phyloP scores from a whole-genome alignment of 371 early-diverging fungal genomes.

The Apophysomyces variabilis region DNA sequence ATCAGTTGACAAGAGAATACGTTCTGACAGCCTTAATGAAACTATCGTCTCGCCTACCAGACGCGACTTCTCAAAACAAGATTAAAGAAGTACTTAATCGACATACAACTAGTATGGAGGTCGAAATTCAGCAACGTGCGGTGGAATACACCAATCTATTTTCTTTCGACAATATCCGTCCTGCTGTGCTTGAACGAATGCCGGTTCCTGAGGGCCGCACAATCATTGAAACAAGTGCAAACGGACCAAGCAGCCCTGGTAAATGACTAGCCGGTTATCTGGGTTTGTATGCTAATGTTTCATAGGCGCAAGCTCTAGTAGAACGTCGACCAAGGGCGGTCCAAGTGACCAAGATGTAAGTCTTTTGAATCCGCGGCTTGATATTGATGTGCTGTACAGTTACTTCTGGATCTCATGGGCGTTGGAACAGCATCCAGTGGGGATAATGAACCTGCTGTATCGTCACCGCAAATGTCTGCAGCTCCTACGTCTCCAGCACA shows the following conservation, averaged over 20 bases:
- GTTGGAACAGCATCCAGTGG: conserved; percentile 61
- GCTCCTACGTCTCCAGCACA: conserved; percentile 30
- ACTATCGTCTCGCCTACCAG: conserved; percentile 78
- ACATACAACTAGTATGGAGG: conserved; percentile 76
- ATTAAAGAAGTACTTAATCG: conserved; percentile 65
- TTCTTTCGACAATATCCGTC: conserved; percentile 73
- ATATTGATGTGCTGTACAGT: conserved; percentile 26
- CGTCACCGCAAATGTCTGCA: conserved; percentile 31
- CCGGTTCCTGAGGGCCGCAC: conserved; percentile 81
- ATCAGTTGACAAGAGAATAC: conserved; percentile 80
- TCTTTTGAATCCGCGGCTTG: neutral
- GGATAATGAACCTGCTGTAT: conserved; percentile 32
- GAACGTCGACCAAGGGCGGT: conserved; percentile 41
- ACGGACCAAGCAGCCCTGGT: conserved; percentile 37
- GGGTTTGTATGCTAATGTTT: neutral
- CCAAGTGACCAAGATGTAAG: conserved; percentile 65
- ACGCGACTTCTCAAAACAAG: conserved; percentile 41
- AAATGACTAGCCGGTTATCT: conserved; percentile 11
- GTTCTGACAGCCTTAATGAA: conserved; percentile 89
- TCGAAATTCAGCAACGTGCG: conserved; percentile 94
- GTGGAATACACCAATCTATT: conserved; percentile 88
- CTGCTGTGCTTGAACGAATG: conserved; percentile 92
- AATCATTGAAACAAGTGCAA: conserved; percentile 32
- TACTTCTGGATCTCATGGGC: conserved; percentile 84
- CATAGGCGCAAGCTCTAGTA: conserved; percentile 20